Conservation (phyloP, 257 asterid genomes). For the Solanum lignicaule region DNA sequence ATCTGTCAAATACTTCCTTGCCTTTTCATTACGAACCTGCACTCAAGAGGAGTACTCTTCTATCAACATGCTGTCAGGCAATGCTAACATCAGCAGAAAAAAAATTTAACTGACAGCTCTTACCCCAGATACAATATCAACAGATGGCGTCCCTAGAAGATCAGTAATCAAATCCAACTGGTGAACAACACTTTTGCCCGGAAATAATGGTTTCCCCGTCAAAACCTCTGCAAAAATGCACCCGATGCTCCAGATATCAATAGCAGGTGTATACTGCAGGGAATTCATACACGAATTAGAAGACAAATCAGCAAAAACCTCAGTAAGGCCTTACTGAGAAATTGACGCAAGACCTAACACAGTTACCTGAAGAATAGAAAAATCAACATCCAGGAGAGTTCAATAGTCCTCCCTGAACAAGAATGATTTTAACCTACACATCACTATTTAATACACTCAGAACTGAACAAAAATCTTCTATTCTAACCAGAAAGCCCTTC, state of each 20-base stretch:
- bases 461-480: slow-evolving; percentile 8
- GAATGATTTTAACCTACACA: slow-evolving; percentile 73
- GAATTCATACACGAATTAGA: background rate
- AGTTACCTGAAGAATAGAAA: slow-evolving; percentile 67
- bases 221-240: slow-evolving; percentile 84
- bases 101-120: background rate
- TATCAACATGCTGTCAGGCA: background rate
- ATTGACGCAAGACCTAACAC: slow-evolving; percentile 39
- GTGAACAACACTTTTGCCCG: slow-evolving; percentile 89
- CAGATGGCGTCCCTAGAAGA: slow-evolving; percentile 82
- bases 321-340: slow-evolving; percentile 18
- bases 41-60: slow-evolving; percentile 6
- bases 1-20: slow-evolving; percentile 66
- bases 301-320: background rate
- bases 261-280: slow-evolving; percentile 92
- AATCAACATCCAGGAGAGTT: slow-evolving; percentile 85
- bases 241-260: slow-evolving; percentile 88
- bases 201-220: slow-evolving; percentile 82
- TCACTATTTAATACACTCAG: slow-evolving; percentile 42
- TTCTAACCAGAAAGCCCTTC: slow-evolving; percentile 2
- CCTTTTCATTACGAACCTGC: slow-evolving; percentile 92
- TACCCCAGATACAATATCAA: slow-evolving; percentile 75
- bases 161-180: slow-evolving; percentile 87
- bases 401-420: slow-evolving; percentile 91
- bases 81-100: background rate